Conservation (phyloP, 73 alveolate species). For the Effrenium voratum region DNA sequence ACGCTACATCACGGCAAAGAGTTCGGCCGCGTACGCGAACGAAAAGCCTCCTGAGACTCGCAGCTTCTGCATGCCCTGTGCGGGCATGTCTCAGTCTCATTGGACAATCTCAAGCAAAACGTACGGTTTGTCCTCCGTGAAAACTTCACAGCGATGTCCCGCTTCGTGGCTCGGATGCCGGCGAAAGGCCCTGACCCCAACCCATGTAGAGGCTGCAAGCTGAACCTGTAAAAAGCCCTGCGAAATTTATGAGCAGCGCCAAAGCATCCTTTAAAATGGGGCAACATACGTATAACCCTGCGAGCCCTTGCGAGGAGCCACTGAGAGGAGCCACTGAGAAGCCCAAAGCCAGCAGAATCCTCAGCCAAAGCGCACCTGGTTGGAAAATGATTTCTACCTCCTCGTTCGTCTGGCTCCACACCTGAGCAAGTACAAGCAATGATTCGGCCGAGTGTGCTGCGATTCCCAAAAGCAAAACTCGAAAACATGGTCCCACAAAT, state of each 20-base stretch:
- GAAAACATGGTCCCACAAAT: too few relatives aligned
- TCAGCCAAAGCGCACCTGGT: conserved; percentile 11
- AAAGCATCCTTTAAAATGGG: too few relatives aligned
- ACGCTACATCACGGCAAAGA: not conserved
- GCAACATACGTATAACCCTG: too few relatives aligned
- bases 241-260: too few relatives aligned
- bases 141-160: conserved; percentile 51
- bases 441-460: too few relatives aligned
- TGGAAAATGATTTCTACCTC: conserved; percentile 29
- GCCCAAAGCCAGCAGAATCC: too few relatives aligned
- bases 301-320: too few relatives aligned
- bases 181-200: conserved; percentile 46
- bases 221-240: not conserved
- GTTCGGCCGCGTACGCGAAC: conserved; percentile 1
- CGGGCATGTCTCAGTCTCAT: not conserved
- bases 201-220: not conserved
- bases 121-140: conserved; percentile 31
- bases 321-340: too few relatives aligned
- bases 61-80: not conserved
- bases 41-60: not conserved
- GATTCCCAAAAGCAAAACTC: too few relatives aligned
- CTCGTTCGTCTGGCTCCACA: conserved; percentile 50
- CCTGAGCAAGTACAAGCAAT: too few relatives aligned
- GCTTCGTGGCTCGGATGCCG: conserved; percentile 67
- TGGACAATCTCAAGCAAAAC: not conserved